These are phyloP conservation scores for Penicillium freii DNA, from an alignment of 2,329 filamentous ascomycete genomes.

Conservation along the genomic window DNA sequence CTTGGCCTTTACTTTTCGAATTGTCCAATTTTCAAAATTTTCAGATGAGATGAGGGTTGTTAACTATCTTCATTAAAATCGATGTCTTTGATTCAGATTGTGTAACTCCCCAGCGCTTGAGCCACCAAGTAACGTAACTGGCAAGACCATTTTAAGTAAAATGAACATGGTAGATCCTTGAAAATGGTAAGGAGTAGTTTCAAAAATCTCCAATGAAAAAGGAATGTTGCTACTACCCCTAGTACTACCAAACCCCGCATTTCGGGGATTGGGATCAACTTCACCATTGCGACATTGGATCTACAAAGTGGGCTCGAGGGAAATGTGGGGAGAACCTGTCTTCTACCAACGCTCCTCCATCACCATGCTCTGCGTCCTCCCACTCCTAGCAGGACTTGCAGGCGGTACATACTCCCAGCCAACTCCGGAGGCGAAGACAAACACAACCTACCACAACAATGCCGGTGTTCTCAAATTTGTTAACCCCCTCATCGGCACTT, in stretches of 20 bases:
- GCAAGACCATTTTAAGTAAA: no score
- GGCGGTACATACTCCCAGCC: background rate
- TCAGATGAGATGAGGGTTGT: background rate
- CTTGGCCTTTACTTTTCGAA: background rate
- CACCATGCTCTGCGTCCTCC: background rate
- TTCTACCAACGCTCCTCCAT: background rate
- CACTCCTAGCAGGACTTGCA: background rate
- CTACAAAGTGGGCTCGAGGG: no score
- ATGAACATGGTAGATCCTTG: no score
- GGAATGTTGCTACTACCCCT: background rate
- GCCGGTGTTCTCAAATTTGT: conserved; percentile 18
- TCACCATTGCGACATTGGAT: background rate
- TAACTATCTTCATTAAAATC: background rate
- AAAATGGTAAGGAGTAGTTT: no score
- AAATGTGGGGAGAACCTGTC: background rate
- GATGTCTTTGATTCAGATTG: background rate
- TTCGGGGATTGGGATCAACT: background rate
- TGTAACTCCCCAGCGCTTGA: no score
- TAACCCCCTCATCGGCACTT: conserved; percentile 24
- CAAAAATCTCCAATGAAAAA: background rate
- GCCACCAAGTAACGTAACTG: no score
- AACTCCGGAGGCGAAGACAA: background rate
- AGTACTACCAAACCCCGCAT: background rate
- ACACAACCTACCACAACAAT: conserved; percentile 8
- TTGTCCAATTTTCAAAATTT: background rate